These are phyloP conservation scores for Penicillium freii DNA, from an alignment of 2,329 filamentous ascomycete species.

Conservation along the genomic window DNA sequence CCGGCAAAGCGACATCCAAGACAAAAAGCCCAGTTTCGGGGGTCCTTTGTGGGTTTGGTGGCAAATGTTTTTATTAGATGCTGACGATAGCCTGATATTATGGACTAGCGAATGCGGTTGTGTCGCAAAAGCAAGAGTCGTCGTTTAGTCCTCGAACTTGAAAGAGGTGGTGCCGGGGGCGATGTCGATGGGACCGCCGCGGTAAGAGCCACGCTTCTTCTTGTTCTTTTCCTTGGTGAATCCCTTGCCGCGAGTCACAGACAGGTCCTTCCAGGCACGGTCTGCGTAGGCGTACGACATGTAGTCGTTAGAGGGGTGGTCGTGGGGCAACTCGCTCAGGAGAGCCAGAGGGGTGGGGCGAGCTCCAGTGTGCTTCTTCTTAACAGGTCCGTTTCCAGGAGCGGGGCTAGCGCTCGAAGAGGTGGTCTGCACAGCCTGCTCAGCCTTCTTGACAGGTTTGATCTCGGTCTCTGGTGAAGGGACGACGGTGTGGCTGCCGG, in stretches of 20 bases:
- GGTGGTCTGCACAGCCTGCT: constrained; percentile 28
- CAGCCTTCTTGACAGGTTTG: constrained; percentile 26
- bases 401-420: constrained; percentile 54
- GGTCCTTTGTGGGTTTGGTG: background rate
- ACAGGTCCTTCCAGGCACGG: constrained; percentile 80
- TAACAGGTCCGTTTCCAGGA: constrained; percentile 28
- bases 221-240: constrained; percentile 99
- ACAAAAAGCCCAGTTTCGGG: background rate
- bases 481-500: constrained; percentile 34
- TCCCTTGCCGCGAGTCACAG: constrained; percentile 88
- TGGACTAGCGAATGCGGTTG: background rate
- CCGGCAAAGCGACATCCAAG: constrained; percentile 2
- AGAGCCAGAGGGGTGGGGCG: constrained; percentile 73
- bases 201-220: constrained; percentile 88
- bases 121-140: background rate
- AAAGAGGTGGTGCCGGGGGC: constrained; percentile 71
- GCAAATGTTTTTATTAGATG: background rate
- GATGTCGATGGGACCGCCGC: constrained; percentile 84
- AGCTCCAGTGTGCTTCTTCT: constrained; percentile 49
- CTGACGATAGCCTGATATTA: constrained; percentile 2
- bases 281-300: constrained; percentile 84
- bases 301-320: constrained; percentile 77
- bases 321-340: constrained; percentile 66
- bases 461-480: constrained; percentile 24
- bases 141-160: constrained; percentile 82